Evolutionary conservation across 805 yeast species (phyloP).

Genomic region (Pichia ethanolica): DNA sequence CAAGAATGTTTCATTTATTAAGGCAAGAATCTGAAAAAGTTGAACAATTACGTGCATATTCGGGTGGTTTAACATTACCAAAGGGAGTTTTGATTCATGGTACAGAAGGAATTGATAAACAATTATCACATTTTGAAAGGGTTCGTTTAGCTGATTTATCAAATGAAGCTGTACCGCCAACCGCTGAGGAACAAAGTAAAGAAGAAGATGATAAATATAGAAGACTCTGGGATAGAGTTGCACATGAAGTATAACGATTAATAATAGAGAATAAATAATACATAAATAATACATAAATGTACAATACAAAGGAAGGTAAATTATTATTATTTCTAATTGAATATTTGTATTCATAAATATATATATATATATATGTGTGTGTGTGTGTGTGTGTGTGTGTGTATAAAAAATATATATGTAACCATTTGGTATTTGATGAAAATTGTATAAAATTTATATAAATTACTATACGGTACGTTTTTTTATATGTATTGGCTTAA

Average conservation of each 20-base stretch:
- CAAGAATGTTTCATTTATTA: constrained; percentile 86
- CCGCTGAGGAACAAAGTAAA: constrained; percentile 22
- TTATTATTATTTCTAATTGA: too few relatives aligned
- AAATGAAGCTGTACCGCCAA: constrained; percentile 85
- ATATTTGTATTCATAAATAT: too few relatives aligned
- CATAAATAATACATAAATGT: too few relatives aligned
- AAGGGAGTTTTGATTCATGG: constrained; percentile 84
- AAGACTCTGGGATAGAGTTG: constrained; percentile 6
- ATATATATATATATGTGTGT: too few relatives aligned
- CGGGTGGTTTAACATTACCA: constrained; percentile 67
- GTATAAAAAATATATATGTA: too few relatives aligned
- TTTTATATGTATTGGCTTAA: too few relatives aligned
- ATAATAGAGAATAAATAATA: too few relatives aligned
- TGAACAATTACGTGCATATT: constrained; percentile 64
- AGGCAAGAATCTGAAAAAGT: constrained; percentile 88
- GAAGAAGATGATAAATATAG: constrained; percentile 9
- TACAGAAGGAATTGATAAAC: constrained; percentile 63
- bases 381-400: too few relatives aligned
- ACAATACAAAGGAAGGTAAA: too few relatives aligned
- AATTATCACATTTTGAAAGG: constrained; percentile 71
- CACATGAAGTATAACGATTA: neutral
- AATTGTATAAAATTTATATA: too few relatives aligned
- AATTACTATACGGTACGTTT: too few relatives aligned
- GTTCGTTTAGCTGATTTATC: constrained; percentile 72
- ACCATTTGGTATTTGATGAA: too few relatives aligned